Percentiles rank a stretch among this genome's conserved stretches.
Evolutionary conservation across 805 yeast genomes (phyloP).

Genomic region (Soucietia sequanensis): DNA sequence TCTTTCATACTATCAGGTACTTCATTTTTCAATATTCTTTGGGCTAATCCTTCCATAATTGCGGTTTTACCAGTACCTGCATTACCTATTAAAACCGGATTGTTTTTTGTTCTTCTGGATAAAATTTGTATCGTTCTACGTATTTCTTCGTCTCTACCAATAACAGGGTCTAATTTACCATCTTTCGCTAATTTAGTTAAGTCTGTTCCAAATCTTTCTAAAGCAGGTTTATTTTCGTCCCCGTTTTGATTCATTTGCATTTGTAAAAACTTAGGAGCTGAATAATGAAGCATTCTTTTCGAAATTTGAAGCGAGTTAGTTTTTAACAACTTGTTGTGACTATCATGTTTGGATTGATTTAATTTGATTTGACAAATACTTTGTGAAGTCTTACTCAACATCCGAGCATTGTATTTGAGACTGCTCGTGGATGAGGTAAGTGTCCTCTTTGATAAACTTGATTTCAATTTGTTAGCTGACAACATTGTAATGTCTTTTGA

Average conservation of each 20-base stretch:
- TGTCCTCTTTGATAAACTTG: too few relatives aligned
- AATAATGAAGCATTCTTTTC: constrained; percentile 19
- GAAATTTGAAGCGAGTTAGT: too few relatives aligned
- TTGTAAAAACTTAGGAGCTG: constrained; percentile 21
- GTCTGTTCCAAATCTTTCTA: constrained; percentile 83
- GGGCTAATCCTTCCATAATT: constrained; percentile 94
- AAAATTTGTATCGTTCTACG: constrained; percentile 88
- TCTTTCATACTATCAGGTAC: constrained; percentile 94
- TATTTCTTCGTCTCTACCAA: constrained; percentile 95
- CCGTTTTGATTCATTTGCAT: constrained; percentile 44
- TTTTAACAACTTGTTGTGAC: too few relatives aligned
- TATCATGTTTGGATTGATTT: too few relatives aligned
- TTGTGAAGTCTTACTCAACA: too few relatives aligned
- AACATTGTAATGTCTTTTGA: too few relatives aligned
- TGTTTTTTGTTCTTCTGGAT: constrained; percentile 90
- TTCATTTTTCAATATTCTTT: constrained; percentile 84
- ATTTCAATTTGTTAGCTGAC: too few relatives aligned
- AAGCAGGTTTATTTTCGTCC: constrained; percentile 62
- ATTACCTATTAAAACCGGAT: constrained; percentile 91
- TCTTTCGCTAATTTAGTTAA: constrained; percentile 82
- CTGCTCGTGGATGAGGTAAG: too few relatives aligned
- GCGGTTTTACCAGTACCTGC: constrained; percentile 99
- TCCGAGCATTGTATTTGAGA: too few relatives aligned
- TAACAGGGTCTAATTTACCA: constrained; percentile 94
- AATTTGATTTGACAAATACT: too few relatives aligned